Evolutionary conservation across 2,329 filamentous ascomycete species (phyloP).

Genomic region (Phaeoacremonium minimum): DNA sequence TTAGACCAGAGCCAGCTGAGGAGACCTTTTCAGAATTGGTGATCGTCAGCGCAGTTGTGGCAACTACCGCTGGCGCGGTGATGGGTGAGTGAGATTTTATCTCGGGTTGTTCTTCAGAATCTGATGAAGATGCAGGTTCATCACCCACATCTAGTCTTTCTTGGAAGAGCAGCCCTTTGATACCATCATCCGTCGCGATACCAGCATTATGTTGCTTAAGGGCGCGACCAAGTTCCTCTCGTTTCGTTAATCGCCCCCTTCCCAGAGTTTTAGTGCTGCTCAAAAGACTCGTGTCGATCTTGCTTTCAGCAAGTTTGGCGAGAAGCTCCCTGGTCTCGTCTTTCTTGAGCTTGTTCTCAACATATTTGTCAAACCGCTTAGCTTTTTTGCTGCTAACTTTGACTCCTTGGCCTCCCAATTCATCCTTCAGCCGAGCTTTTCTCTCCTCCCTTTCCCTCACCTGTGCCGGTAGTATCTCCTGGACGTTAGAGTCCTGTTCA

Average conservation of each 20-base stretch:
- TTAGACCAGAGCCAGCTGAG: slow-evolving; percentile 68
- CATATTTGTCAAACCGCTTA: slow-evolving; percentile 64
- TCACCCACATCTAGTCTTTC: slow-evolving; percentile 27
- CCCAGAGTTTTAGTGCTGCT: slow-evolving; percentile 76
- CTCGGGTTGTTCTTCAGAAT: slow-evolving; percentile 3
- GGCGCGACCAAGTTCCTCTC: slow-evolving; percentile 60
- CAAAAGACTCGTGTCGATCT: slow-evolving; percentile 78
- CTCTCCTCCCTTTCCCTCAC: slow-evolving; percentile 46
- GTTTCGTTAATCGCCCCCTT: slow-evolving; percentile 65
- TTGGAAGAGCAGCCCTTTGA: slow-evolving; percentile 51
- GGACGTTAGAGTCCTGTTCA: slow-evolving; percentile 49
- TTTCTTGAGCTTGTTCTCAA: slow-evolving; percentile 88
- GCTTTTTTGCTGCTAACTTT: slow-evolving; percentile 63
- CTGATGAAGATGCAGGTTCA: slow-evolving; percentile 10
- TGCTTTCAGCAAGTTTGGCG: slow-evolving; percentile 73
- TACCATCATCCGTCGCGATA: slow-evolving; percentile 46
- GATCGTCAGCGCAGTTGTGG: too few relatives aligned
- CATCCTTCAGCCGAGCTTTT: slow-evolving; percentile 50
- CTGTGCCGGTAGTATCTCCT: slow-evolving; percentile 43
- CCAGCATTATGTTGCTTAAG: slow-evolving; percentile 63
- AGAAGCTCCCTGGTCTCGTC: slow-evolving; percentile 85
- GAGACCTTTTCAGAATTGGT: neutral
- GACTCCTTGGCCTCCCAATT: slow-evolving; percentile 43
- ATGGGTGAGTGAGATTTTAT: too few relatives aligned
- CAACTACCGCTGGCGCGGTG: neutral